Conservation (phyloP, 768 basidiomycete genomes). For the Amyloporia xantha region DNA sequence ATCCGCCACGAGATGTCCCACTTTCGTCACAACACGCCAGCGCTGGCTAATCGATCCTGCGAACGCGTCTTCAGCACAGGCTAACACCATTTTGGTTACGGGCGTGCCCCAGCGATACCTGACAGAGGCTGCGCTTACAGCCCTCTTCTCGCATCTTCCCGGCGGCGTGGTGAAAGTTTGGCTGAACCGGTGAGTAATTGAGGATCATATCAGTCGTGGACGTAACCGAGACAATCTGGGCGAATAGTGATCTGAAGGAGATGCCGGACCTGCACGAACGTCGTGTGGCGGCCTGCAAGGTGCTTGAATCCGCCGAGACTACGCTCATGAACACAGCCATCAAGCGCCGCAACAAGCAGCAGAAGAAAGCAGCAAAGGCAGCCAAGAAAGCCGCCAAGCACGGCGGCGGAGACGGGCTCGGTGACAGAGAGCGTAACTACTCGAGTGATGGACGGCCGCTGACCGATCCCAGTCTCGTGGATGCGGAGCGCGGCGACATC, state of each 20-base stretch:
- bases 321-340: conserved; percentile 66
- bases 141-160: conserved; percentile 76
- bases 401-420: neutral
- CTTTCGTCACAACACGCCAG: conserved; percentile 74
- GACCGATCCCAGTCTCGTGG: conserved; percentile 22
- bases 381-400: conserved; percentile 17
- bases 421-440: neutral
- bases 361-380: conserved; percentile 39
- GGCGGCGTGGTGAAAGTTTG: conserved; percentile 89
- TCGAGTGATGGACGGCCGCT: conserved; percentile 16
- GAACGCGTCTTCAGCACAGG: conserved; percentile 76
- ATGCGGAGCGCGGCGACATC: conserved; percentile 21
- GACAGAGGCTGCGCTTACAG: conserved; percentile 55
- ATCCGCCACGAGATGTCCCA: conserved; percentile 75
- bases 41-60: conserved; percentile 67
- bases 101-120: conserved; percentile 81
- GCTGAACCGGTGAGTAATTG: conserved; percentile 76
- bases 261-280: conserved; percentile 79
- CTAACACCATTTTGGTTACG: conserved; percentile 85
- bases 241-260: conserved; percentile 76
- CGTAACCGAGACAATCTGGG: neutral
- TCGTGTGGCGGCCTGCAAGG: conserved; percentile 62
- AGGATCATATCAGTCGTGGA: neutral
- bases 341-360: conserved; percentile 56
- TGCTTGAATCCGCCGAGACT: conserved; percentile 86